Evolutionary conservation across 371 early-diverging fungal species (phyloP).

Genomic region (Mucor circinelloides): DNA sequence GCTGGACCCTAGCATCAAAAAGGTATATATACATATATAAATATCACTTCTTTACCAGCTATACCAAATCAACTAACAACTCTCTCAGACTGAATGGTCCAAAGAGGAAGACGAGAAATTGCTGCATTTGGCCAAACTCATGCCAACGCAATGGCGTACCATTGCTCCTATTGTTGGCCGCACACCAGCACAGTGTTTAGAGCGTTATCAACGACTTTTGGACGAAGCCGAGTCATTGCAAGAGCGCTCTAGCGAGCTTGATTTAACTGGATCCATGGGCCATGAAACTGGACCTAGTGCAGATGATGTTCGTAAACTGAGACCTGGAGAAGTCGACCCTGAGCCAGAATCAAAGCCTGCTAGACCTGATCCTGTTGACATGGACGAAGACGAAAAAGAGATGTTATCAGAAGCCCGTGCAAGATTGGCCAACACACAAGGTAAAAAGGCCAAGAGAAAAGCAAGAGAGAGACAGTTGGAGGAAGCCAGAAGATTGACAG

Average conservation of each 20-base stretch:
- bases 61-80: neutral
- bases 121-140: constrained; percentile 94
- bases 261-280: constrained; percentile 65
- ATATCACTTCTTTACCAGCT: neutral
- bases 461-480: constrained; percentile 96
- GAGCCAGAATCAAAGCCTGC: constrained; percentile 97
- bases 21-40: no score
- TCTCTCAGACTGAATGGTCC: constrained; percentile 90
- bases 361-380: constrained; percentile 97
- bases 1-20: constrained; percentile 98
- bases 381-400: constrained; percentile 99
- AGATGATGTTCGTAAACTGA: constrained; percentile 76
- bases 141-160: constrained; percentile 99
- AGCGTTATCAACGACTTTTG: constrained; percentile 92
- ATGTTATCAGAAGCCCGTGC: constrained; percentile 98
- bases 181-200: constrained; percentile 97
- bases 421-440: constrained; percentile 97
- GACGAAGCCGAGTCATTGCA: constrained; percentile 92
- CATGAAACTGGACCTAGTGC: constrained; percentile 79
- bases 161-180: constrained; percentile 98
- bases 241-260: constrained; percentile 64
- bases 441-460: constrained; percentile 98
- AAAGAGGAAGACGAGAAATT: constrained; percentile 98
- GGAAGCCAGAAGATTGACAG: constrained; percentile 89
- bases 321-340: constrained; percentile 97